Evolutionary conservation across 2,329 filamentous ascomycete species (phyloP), one percentile per base, ranked within the genome.

Genomic region (Aspergillus hortae): DNA sequence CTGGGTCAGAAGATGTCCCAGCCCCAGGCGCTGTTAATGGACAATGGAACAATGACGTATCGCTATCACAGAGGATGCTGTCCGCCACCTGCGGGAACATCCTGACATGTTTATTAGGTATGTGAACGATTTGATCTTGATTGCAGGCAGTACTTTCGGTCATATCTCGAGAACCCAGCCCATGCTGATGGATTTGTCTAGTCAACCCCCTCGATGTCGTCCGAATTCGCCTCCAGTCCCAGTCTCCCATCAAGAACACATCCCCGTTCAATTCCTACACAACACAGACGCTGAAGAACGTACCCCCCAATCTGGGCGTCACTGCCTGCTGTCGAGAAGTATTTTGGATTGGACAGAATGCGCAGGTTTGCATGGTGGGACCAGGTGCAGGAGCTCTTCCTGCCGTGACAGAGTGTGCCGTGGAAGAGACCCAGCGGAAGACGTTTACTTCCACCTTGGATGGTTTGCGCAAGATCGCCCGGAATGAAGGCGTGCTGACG

Each of bases 131-230:
- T 21, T 27, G 36, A 41, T n/a, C 6, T 7, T 14, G 46, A 43
- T 7, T 11, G 10, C 25, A 12, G 10, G 7, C 27, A 6, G 9
- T 30, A 9, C 27, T 4, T 30, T 30, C 10, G 27, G 10, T 30
- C 27, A 30, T 30, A 30, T 11, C 27, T 30, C 2, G 27, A 30
- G 27, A 30, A 30, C 6, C 27, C 27, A 38, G 7, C 9, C 6
- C 15, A 38, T 42, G 25, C 14, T 17, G 33, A 42, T 47, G 25
- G 43, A 17, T 42, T 12, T 47, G 33, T 36, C 35, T 60, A 95
- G 92, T 95, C 30, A 99, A 94, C 4, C 94, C 94, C 44, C 86
- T 99, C 48, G 94, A 99, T 67, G 94, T 99, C 56, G 94, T 99
- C 55, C 90, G 94, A 56, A 90, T 99, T 44, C 90, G 94, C 56